Base-by-base conservation (phyloP, 805 yeast species). In the Naumovozyma baii region DNA sequence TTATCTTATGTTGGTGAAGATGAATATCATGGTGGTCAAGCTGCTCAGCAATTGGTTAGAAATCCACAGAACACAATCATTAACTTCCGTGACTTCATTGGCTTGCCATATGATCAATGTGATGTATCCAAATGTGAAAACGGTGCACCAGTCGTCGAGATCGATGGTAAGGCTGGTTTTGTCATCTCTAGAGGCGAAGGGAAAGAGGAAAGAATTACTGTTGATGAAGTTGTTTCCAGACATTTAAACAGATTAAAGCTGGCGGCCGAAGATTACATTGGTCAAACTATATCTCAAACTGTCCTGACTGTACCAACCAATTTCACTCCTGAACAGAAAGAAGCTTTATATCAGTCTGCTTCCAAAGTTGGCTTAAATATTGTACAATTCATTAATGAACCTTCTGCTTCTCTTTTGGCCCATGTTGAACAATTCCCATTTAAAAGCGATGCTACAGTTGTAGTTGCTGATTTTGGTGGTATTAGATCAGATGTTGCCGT, bases 21-120 rank as follows among this genome's bases (percentile, higher is more conserved):
- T 62, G 97, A 92, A 69, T 92, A 85, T 68, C 96, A 92, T 61
- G 98, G 98, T 45, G 82, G 86, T 43, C 97, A 92, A 70, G 98
- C 97, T 43, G 68, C 80, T 53, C 88, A 87, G 41, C 96, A 92
- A 69, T 68, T 90, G 55, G 72, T 92, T 47, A 83, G 98, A 76
- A 85, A 87, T 72, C 79, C 96, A 45, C 68, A 67, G 41, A 84
- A 78, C 71, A 90, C 97, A 25, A 76, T 90, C 47, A 72, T 83
- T 52, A 84, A 84, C 70, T 92, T 92, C 76, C 80, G 98, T 64
- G 98, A 92, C 66, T 85, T 75, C 62, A 71, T 92, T 52, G 97
- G 96, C 44, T 72, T 77, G 54, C 64, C 77, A 31, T 86, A 75
- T 56, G 75, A 69, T 40, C 74, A 83, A 41, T 75, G 85, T 46